Evolutionary conservation across 1,139 yeast species (phyloP), one percentile per base, ranked within the genome.

Genomic region (Geotrichum aggregatum): DNA sequence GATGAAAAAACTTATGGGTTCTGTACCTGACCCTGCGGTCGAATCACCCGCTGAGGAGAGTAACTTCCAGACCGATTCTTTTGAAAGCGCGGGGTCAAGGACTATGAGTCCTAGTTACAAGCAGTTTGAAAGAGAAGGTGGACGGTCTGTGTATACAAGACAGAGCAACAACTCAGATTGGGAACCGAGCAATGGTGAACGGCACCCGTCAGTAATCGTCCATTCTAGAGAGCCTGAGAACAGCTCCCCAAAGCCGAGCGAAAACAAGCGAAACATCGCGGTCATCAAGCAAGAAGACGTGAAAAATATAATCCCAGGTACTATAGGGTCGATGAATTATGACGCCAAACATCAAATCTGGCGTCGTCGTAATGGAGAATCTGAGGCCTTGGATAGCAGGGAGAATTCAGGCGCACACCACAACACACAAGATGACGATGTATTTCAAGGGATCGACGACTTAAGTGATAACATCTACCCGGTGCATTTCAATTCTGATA

Each of bases 391-490:
- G 31, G 36, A 31, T 11, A 11, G 16, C n/a, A n/a, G 22, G 7
- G 42, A 16, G 18, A 19, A 14, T n/a, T 22, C 19, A 22, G 19
- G 4, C 8, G 14, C 40, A 14, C 47, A 11, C 14, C 28, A 40
- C 33, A 48, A 11, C 24, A 41, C 35, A 8, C 44, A 33, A 13
- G 52, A 42, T 13, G 55, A 52, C 13, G 56, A 53, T 26, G 44
- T 47, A 14, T 53, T 53, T 24, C 47, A 48, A 2, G 56, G 52
- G 14, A 49, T 52, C 33, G 53, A 52, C 24, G 55, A 52, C 43
- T 40, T 49, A 6, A 49, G 52, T 22, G 52, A 49, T 19, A 42
- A 34, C 16, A 34, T 34, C 8, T 5, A n/a, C n/a, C 16, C 36
- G 14, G 19, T 18, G n/a, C 11, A 3, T 34, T 11, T 16, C 36